Evolutionary conservation across 2,329 filamentous ascomycete species (phyloP), one percentile per base, ranked within the genome.

Genomic region (Microascus cirrosus): DNA sequence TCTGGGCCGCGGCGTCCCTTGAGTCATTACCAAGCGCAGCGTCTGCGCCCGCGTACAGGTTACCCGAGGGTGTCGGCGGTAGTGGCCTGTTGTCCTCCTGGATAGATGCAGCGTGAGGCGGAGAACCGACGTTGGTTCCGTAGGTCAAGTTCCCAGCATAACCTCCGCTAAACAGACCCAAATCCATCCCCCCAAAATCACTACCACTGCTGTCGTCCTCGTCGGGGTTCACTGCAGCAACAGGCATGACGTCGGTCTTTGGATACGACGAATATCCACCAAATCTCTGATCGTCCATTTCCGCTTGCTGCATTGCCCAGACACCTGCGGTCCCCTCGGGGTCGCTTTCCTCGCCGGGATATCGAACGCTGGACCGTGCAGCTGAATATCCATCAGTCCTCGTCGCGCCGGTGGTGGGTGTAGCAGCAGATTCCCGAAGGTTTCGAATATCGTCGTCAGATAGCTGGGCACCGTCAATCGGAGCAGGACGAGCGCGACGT

Each of bases 311-410:
- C 80, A 97, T 84, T 63, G 91, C 91, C 67, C 89, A 82, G 56
- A 95, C 74, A 18, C 94, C 93, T 60, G 90, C 90, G 45, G 87
- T 85, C 22, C 88, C 93, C 70, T 96, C 93, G 0, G 88, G 84
- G 67, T 97, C 93, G 66, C 90, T 95, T 55, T 95, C 90, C 58
- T 93, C 87, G 13, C 78, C 79, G 25, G 55, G 55, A 11, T 45
- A 57, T 8, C 54, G 54, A 32, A 18, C 5, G n/a, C n/a, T 12
- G 12, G 13, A 18, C 6, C 79, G 74, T 39, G 77, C 12, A 39
- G 28, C 45, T 22, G 18, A 3, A 25, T 22, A 28, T n/a, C 36
- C 12, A 25, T 7, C 10, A 36, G 42, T 52, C 35, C 18, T 34
- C 42, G 52, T 20, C 18, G 35, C 56, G 12, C 58, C 54, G 34